Evolutionary conservation across 1,139 yeast genomes (phyloP), one percentile per base, ranked within the genome.

Genomic region (Candida sp.): DNA sequence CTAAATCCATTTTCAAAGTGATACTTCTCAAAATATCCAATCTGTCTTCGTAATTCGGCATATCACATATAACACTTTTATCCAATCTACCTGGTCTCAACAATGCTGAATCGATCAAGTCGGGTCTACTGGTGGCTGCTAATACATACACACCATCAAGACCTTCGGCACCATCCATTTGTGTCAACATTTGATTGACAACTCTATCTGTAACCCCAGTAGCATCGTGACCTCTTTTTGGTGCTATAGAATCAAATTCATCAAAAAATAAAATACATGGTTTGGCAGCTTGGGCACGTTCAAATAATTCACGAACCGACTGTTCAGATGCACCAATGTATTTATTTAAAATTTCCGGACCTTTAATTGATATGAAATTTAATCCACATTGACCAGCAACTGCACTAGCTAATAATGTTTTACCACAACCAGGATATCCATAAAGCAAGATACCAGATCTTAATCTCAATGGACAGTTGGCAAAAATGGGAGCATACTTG

Each of bases 131-230:
- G 0, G 99, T 95, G 1, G 99, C 99, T 0, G 98, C 99, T 29
- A 93, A 71, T 1, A 95, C 97, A 58, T 93, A 93, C 3, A 95
- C 99, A 1, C 98, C 98, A 56, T 91, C 97, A 33, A 91, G 70
- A 0, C 98, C 98, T 63, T 93, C 99, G 1, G 98, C 98, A 68
- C 99, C 99, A 65, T 93, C 99, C 97, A 93, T 90, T 61, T 95
- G 98, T 0, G 99, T 93, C 57, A 93, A 78, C 83, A 93, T 81
- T 61, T 93, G 99, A 64, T 95, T 95, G 35, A 93, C 99, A 35
- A 93, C 97, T 57, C 99, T 78, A 61, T 93, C 99, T 1, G 99
- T 93, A 4, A 93, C 99, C 48, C 98, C 99, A 0, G 99, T 91
- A 2, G 96, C 87, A 58, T 93, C 99, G 58, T 91, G 98, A 1